Evolutionary conservation across 2,329 filamentous ascomycete species (phyloP), one percentile per base, ranked within the genome.

Genomic region (Ceratocystiopsis minuta): DNA sequence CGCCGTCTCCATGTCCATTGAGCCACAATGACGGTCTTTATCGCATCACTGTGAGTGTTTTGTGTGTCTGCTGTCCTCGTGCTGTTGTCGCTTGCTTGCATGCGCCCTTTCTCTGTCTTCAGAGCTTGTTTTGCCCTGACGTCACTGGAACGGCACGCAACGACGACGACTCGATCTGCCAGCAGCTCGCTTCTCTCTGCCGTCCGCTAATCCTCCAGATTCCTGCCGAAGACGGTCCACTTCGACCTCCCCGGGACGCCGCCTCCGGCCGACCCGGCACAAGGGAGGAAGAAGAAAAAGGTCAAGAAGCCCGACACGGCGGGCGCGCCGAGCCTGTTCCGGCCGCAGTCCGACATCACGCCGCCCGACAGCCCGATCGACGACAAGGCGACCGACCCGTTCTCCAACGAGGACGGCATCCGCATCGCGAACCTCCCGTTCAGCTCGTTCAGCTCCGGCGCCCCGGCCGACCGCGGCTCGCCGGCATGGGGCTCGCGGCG

Each of bases 221-320:
- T 94, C 57, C 72, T 95, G 33, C 88, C 88, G 32, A 87, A 93
- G 58, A 96, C 88, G 35, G 69, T 94, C 54, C 78, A 93, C 59
- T 96, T 96, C 59, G 78, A 78, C 51, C 67, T 82, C 43, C 72
- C 74, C 12, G 67, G 68, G 34, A 67, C 66, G 31, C 63, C 65
- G 40, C 61, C 59, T 44, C 54, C 48, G 38, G 49, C 44, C 55
- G 51, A 52, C 6, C 43, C 50, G 12, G 41, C 45, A 28, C 39
- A 45, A 7, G 42, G 49, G 38, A 48, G 50, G 49, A 50, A 47
- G 20, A 42, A 42, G 41, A 51, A 46, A 13, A 28, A 45, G 46
- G 28, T 50, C 38, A 52, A 51, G 43, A 51, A 54, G 46, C 31
- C 51, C 38, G 52, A 51, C 42, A 51, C 54, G 48, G 39, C 51